Base-by-base conservation (phyloP, 805 yeast genomes). In the Crinitomyces ghanaensis region DNA sequence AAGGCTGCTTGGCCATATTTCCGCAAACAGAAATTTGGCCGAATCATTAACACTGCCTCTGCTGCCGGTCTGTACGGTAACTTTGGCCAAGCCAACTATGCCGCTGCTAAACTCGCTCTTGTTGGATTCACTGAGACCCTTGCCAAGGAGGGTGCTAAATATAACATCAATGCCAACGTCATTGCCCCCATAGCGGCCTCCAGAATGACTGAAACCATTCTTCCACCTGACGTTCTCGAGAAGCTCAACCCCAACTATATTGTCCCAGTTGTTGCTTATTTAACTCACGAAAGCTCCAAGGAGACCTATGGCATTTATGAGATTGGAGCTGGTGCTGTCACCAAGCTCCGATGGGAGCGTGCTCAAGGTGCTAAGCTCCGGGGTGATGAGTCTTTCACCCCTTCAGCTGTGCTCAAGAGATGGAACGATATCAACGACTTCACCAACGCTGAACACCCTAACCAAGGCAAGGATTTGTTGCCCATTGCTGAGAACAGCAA, bases 1-100 rank as follows among this genome's bases (percentile, higher is more conserved):
- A 69, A 70, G 46, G 86, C 93, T 15, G 95, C 95, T 25, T 88
- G 97, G 97, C 85, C 88, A 6, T 67, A 79, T 53, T 72, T 88
- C 65, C 74, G 73, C 54, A 61, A 80, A 43, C 96, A 91, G 59
- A 72, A 73, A 40, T 88, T 66, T 52, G 98, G 98, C 43, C 70
- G 97, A 48, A 70, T 88, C 47, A 60, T 88, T 49, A 86, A 84
- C 68, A 86, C 96, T n/a, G 75, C 94, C 18, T 85, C 95, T 3
- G 95, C 97, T 3, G 97, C 97, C 22, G 98, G 98, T 15, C 67
- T 88, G 44, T 88, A 79, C 56, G 98, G 98, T 41, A 85, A 85
- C 62, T 88, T 86, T 60, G 98, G 98, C 31, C 98, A 88, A 62
- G 74, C 94, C 26, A 88, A 88, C 62, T 88, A 88, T 61, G 76